A percentile compares a stretch with the other conserved stretches of the same genome.
Conservation (phyloP, 1,139 yeast species). For the Ashbya aceris region DNA sequence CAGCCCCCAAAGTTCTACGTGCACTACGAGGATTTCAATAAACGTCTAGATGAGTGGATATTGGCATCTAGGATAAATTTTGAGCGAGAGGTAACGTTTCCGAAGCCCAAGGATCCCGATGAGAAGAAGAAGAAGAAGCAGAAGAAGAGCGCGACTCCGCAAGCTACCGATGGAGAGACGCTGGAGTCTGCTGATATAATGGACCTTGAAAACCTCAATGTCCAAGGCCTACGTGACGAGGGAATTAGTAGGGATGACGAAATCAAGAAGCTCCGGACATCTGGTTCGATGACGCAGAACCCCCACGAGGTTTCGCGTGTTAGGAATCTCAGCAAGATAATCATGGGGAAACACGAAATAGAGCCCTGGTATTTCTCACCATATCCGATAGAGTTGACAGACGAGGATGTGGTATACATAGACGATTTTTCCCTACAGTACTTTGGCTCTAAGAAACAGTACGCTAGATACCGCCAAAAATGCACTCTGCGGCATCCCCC, state of each 20-base stretch:
- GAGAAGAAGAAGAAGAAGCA: constrained; percentile 26
- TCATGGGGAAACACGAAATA: constrained; percentile 82
- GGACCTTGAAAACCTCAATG: constrained; percentile 81
- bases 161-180: constrained; percentile 21
- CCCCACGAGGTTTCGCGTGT: constrained; percentile 88
- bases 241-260: constrained; percentile 82
- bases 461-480: constrained; percentile 80
- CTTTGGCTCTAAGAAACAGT: constrained; percentile 83
- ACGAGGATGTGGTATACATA: constrained; percentile 77
- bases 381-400: constrained; percentile 89
- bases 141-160: constrained; percentile 19
- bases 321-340: constrained; percentile 65
- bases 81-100: constrained; percentile 56
- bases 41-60: constrained; percentile 93
- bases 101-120: constrained; percentile 46
- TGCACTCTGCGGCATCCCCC: constrained; percentile 92
- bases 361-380: constrained; percentile 99
- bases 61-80: constrained; percentile 61
- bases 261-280: constrained; percentile 78
- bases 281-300: constrained; percentile 93
- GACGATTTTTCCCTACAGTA: constrained; percentile 87
- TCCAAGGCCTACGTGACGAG: constrained; percentile 65
- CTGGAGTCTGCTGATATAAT: constrained; percentile 50
- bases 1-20: constrained; percentile 80
- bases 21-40: constrained; percentile 89